Conservation (phyloP, 2,329 filamentous ascomycete species). For the Venturia carpophila region DNA sequence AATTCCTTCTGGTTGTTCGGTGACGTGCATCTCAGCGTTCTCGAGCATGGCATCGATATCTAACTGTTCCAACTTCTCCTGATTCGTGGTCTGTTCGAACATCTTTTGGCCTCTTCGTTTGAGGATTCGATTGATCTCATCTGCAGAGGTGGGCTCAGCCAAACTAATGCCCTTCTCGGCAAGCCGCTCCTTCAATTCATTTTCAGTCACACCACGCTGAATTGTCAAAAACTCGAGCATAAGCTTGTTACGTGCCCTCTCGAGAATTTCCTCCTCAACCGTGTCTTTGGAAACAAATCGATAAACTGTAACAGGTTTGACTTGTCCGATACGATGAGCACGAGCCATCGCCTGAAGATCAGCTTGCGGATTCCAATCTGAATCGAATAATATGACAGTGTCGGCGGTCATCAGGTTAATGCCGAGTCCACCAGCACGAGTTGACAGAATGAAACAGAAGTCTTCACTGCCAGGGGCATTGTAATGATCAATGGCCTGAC, state of each 20-base stretch:
- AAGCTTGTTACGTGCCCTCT: constrained; percentile 93
- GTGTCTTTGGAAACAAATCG: constrained; percentile 96
- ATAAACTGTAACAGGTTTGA: constrained; percentile 92
- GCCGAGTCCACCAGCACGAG: constrained; percentile 89
- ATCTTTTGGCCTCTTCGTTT: constrained; percentile 98
- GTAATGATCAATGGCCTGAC: constrained; percentile 95
- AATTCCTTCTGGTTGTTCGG: constrained; percentile 87
- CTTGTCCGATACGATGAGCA: constrained; percentile 95
- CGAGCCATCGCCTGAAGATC: constrained; percentile 98
- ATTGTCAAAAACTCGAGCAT: constrained; percentile 97
- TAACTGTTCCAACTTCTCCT: constrained; percentile 90
- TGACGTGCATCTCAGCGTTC: constrained; percentile 95
- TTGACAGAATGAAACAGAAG: constrained; percentile 93
- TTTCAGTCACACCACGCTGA: constrained; percentile 91
- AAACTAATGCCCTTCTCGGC: constrained; percentile 24
- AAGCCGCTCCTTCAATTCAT: constrained; percentile 69
- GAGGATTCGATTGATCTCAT: constrained; percentile 92
- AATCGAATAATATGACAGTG: constrained; percentile 95
- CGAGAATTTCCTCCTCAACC: constrained; percentile 94
- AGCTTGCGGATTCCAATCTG: constrained; percentile 97
- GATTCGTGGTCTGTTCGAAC: constrained; percentile 96
- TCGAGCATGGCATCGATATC: constrained; percentile 96
- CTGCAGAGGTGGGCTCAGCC: constrained; percentile 64
- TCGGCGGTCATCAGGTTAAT: constrained; percentile 99
- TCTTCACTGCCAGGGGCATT: constrained; percentile 94